Conservation (phyloP, 2,329 filamentous ascomycete genomes). For the Aspergillus puulaauensis region DNA sequence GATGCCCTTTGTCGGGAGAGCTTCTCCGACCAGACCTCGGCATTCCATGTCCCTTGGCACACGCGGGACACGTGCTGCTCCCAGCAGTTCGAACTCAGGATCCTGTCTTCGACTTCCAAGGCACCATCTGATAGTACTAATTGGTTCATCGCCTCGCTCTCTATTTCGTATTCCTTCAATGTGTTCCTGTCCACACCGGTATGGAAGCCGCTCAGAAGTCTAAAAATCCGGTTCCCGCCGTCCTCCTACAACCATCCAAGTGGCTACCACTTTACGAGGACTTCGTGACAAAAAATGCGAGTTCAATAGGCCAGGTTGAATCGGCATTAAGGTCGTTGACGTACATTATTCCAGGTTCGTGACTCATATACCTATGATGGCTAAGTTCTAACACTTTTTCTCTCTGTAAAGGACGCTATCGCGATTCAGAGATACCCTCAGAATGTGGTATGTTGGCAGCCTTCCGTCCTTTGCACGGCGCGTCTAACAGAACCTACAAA, state of each 20-base stretch:
- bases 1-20: neutral
- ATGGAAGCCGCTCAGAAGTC: conserved; percentile 36
- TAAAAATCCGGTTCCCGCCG: conserved; percentile 28
- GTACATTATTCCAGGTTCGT: conserved; percentile 81
- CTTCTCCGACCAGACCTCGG: conserved; percentile 23
- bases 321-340: conserved; percentile 87
- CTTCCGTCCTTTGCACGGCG: conserved; percentile 9
- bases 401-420: conserved; percentile 38
- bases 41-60: conserved; percentile 24
- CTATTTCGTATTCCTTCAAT: neutral
- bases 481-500: conserved; percentile 1
- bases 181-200: neutral
- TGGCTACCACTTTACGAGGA: conserved; percentile 52
- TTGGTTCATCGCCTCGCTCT: neutral
- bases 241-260: conserved; percentile 38
- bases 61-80: conserved; percentile 26
- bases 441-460: conserved; percentile 64
- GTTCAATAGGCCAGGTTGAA: conserved; percentile 93
- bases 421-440: conserved; percentile 88
- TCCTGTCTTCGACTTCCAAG: neutral
- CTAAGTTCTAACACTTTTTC: neutral
- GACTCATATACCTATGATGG: no score
- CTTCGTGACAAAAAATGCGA: conserved; percentile 92
- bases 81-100: conserved; percentile 3
- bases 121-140: neutral